phyloP scores from a whole-genome alignment of 495 filamentous ascomycete genomes.

The Halenospora varia region DNA sequence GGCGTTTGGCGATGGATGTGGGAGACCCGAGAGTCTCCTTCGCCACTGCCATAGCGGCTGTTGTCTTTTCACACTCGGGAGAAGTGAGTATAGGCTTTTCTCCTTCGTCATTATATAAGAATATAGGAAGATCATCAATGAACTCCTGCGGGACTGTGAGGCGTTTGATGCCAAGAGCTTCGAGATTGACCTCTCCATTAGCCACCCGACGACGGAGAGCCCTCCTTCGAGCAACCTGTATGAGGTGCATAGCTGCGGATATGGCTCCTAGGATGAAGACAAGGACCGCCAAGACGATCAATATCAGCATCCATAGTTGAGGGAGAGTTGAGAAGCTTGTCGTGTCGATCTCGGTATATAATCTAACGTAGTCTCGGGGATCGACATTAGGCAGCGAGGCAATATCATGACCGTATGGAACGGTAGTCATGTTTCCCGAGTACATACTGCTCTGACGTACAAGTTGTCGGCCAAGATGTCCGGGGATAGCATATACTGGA shows the following conservation, averaged over 20 bases:
- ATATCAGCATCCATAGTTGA: conserved; percentile 76
- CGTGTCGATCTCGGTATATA: conserved; percentile 44
- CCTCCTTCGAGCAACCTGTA: conserved; percentile 63
- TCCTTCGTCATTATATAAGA: conserved; percentile 51
- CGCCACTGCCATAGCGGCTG: conserved; percentile 3
- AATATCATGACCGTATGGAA: conserved; percentile 54
- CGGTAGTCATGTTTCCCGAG: conserved; percentile 62
- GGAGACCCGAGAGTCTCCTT: conserved; percentile 30
- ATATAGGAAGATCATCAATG: conserved; percentile 68
- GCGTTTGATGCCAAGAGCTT: conserved; percentile 72
- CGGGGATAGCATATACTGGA: conserved; percentile 82
- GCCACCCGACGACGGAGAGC: conserved; percentile 63
- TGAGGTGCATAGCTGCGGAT: conserved; percentile 67
- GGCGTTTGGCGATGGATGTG: too few species aligned
- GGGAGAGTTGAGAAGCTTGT: conserved; percentile 44
- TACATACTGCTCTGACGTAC: conserved; percentile 71
- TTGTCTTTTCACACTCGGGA: conserved; percentile 14
- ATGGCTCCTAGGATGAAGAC: conserved; percentile 59
- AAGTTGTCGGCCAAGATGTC: conserved; percentile 56
- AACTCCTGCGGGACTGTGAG: conserved; percentile 64
- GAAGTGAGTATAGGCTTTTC: conserved; percentile 19
- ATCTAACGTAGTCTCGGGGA: conserved; percentile 47
- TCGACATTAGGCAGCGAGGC: conserved; percentile 57
- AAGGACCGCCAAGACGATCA: conserved; percentile 75
- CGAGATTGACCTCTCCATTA: conserved; percentile 74